Conservation (phyloP, 345 rosid species). For the Microthlaspi erraticum region DNA sequence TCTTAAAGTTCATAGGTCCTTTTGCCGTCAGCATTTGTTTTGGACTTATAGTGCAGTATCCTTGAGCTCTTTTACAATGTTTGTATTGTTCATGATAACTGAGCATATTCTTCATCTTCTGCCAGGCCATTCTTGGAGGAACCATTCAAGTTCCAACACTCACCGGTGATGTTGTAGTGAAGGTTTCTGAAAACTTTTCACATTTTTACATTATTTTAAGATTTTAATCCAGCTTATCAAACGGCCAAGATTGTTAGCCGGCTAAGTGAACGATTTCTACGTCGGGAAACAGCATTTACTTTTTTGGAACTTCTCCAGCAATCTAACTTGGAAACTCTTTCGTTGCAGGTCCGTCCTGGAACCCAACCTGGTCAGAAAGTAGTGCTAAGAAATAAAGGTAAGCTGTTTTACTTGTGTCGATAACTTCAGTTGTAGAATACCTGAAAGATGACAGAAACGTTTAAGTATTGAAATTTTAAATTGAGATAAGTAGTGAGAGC, state of each 20-base stretch:
- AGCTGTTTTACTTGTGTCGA: conserved; percentile 29
- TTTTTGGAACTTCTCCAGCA: conserved; percentile 10
- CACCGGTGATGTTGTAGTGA: conserved; percentile 96
- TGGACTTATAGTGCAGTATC: conserved; percentile 5
- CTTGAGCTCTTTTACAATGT: background rate
- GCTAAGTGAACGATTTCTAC: conserved; percentile 3
- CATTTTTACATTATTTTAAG: background rate
- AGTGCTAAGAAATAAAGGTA: conserved; percentile 94
- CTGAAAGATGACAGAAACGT: conserved; percentile 5
- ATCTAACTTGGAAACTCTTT: conserved; percentile 24
- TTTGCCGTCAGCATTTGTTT: conserved; percentile 8
- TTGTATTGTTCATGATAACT: conserved; percentile 8
- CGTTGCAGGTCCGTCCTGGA: conserved; percentile 85
- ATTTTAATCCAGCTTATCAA: background rate
- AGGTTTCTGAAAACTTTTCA: conserved; percentile 54
- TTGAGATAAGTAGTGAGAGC: conserved; percentile 1
- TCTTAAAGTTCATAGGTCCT: background rate
- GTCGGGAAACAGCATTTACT: conserved; percentile 3
- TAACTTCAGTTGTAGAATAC: conserved; percentile 7
- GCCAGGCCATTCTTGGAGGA: conserved; percentile 97
- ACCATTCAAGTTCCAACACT: conserved; percentile 97
- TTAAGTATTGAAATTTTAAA: background rate
- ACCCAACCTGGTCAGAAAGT: conserved; percentile 99
- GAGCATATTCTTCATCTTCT: conserved; percentile 27
- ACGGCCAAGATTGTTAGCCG: background rate